These are phyloP conservation scores for Fusarium sp. DNA, from an alignment of 2,329 filamentous ascomycete species.

Conservation along the genomic window DNA sequence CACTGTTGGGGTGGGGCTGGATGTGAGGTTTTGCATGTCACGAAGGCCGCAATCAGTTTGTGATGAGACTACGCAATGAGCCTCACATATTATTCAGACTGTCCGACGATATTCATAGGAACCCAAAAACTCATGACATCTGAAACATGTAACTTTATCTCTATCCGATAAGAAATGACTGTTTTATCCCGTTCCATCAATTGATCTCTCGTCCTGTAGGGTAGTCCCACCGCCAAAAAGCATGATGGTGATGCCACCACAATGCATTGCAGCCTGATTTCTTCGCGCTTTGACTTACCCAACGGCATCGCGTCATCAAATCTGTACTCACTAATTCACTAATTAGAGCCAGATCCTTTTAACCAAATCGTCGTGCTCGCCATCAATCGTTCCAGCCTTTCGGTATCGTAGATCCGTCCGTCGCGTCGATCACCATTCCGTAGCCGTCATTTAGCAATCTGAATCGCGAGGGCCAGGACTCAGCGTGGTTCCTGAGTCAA, in stretches of 20 bases:
- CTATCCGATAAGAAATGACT: background rate
- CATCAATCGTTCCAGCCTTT: background rate
- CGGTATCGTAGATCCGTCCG: background rate
- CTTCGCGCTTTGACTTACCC: background rate
- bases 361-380: background rate
- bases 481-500: background rate
- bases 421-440: background rate
- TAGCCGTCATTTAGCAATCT: background rate
- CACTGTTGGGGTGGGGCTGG: too few relatives aligned
- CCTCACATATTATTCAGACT: fast-evolving
- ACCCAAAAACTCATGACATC: too few relatives aligned
- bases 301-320: background rate
- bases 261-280: background rate
- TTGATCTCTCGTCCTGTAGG: background rate
- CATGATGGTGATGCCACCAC: background rate
- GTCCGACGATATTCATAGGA: too few relatives aligned
- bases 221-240: background rate
- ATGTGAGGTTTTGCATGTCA: too few relatives aligned
- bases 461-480: background rate
- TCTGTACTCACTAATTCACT: background rate
- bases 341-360: background rate
- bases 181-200: background rate
- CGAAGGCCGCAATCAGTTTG: background rate
- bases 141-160: fast-evolving
- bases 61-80: background rate